Base-by-base conservation (phyloP, 768 basidiomycete species). In the Leccinum pellstonianum region DNA sequence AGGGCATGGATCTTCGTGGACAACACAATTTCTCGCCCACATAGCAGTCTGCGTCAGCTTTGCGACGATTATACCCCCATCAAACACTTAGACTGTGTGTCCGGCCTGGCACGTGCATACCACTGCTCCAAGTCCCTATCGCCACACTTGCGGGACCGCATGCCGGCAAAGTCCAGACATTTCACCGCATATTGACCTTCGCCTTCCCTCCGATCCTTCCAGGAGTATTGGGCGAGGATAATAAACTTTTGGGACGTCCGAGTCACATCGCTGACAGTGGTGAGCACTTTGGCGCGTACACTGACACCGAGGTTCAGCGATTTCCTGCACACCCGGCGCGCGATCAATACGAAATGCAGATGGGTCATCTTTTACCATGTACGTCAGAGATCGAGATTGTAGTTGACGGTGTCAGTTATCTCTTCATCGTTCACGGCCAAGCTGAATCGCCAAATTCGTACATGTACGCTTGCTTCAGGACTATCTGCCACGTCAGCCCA, bases 11-110 rank as follows among this genome's bases (percentile, higher is more conserved):
- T 95, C 93, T 57, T 94, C 91, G 59, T 91, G 86, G 25, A 81
- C 87, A 7, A 89, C 84, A 0, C 80, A 90, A 99, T 74, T 97
- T 93, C 56, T 95, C 79, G 0, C 91, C 93, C 14, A 99, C 88
- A 63, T 91, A 97, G 65, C 97, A 99, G 56, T 93, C 79, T 2
- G 87, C 91, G 57, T 90, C 81, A 0, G 82, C 72, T 74, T 93
- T 98, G 70, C 95, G 82, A 21, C 97, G 84, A 55, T 74, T 80
- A 73, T 96, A 99, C 88, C 1, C 96, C 96, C 93, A 98, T 95
- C 23, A 98, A 75, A 73, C 96, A 98, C 64, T 92, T 93, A 27
- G 25, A 27, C 25, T 27, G 25, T 23, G 23, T 23, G 23, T 23
- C 23, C 23, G 23, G 23, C 23, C 23, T 23, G 23, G 23, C 23